These are phyloP conservation scores for Aureobasidium leucospermi DNA, from an alignment of 2,329 filamentous ascomycete genomes.

Conservation along the genomic window DNA sequence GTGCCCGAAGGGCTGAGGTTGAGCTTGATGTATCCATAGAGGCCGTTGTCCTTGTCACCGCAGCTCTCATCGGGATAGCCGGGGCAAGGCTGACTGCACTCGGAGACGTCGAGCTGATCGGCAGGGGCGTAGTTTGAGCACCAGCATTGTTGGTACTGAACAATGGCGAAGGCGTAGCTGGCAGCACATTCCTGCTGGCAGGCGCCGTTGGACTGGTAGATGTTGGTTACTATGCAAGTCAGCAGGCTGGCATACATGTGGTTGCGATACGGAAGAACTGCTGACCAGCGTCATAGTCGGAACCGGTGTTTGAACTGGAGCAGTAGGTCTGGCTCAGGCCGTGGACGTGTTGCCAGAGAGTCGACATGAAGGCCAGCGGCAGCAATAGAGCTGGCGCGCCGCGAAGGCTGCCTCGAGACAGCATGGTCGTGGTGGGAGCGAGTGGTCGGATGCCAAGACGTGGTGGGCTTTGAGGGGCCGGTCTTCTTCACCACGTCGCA, in stretches of 20 bases:
- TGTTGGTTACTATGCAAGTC: constrained; percentile 27
- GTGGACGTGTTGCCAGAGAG: constrained; percentile 14
- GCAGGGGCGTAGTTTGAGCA: constrained; percentile 62
- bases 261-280: neutral
- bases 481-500: constrained; percentile 15
- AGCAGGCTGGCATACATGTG: constrained; percentile 11
- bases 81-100: constrained; percentile 56
- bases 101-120: constrained; percentile 29
- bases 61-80: constrained; percentile 63
- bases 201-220: constrained; percentile 59
- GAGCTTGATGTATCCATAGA: constrained; percentile 61
- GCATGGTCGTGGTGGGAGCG: neutral
- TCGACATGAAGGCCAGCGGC: constrained; percentile 13
- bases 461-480: constrained; percentile 20
- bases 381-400: constrained; percentile 10
- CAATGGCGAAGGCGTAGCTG: constrained; percentile 59
- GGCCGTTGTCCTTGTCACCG: constrained; percentile 45
- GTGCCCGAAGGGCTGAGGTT: constrained; percentile 52
- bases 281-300: constrained; percentile 30
- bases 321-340: constrained; percentile 34
- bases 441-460: constrained; percentile 21
- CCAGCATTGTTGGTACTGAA: constrained; percentile 62
- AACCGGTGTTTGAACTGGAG: constrained; percentile 38
- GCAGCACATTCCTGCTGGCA: constrained; percentile 54
- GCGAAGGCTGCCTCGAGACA: neutral